Percentiles rank a stretch among this genome's conserved stretches.
These are phyloP conservation scores for Dendrostoma leiphaemia DNA, from an alignment of 2,329 filamentous ascomycete species.

Conservation along the genomic window DNA sequence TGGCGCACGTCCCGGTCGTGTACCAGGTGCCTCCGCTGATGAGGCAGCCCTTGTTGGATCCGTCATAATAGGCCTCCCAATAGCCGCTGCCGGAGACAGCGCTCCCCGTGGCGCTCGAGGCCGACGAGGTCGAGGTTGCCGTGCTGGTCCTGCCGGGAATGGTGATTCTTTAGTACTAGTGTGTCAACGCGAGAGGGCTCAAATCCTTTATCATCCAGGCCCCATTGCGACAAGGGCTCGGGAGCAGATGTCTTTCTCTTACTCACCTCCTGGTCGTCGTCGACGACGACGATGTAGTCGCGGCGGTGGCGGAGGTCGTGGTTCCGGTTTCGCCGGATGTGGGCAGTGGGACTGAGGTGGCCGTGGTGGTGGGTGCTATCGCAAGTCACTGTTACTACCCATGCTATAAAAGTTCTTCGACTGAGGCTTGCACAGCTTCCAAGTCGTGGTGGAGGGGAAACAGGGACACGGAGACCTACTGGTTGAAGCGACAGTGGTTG, in stretches of 20 bases:
- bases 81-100: constrained; percentile 53
- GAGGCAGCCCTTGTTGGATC: constrained; percentile 59
- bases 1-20: constrained; percentile 64
- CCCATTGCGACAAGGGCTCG: too few species aligned
- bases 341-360: background rate
- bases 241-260: too few species aligned
- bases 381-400: too few species aligned
- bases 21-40: constrained; percentile 69
- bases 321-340: background rate
- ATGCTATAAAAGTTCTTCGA: too few species aligned
- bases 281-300: background rate
- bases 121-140: constrained; percentile 30
- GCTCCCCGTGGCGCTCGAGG: constrained; percentile 32
- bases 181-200: too few species aligned
- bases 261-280: background rate
- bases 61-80: constrained; percentile 52
- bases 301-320: background rate
- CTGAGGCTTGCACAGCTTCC: too few species aligned
- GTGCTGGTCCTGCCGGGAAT: constrained; percentile 24
- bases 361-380: background rate
- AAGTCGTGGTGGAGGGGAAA: background rate
- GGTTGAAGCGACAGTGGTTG: constrained; percentile 1
- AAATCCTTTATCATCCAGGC: too few species aligned
- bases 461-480: background rate
- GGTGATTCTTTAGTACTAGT: background rate